Evolutionary conservation across 1,284 basidiomycete genomes (phyloP), one percentile per base, ranked within the genome.

Genomic region (Stygiomarasmius scandens): DNA sequence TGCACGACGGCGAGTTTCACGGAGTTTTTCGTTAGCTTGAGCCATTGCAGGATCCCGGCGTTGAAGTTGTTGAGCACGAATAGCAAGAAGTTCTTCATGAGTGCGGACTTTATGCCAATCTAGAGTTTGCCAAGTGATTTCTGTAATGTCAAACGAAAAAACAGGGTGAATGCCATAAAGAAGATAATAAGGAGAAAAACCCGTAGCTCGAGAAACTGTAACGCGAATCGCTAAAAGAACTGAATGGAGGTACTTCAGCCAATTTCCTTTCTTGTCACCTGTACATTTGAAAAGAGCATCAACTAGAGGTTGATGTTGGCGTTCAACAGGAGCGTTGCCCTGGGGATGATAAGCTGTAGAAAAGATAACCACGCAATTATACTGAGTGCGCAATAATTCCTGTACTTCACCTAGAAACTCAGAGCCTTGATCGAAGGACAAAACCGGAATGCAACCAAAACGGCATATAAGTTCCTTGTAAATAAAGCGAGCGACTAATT

Each of bases 281-380:
- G 66, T 67, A 4, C 61, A 50, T 29, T 67, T 67, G 45, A 67
- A 58, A 0, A 75, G 10, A 0, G 64, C 59, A 14, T 66, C 55
- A 0, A 62, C 58, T 0, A 74, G 45, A 0, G 66, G 64, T 25
- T 68, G 63, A 49, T 73, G 69, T 11, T 57, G 50, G 0, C 67
- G 60, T 56, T 77, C 74, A 0, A 66, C 63, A 0, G 65, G 57
- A 0, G 66, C 71, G 48, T 74, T 74, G 5, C 69, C 71, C 55
- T 74, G 55, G 0, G 69, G 70, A 54, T 74, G 67, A 52, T 73
- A 75, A 0, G 69, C 54, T 0, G 69, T 64, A 1, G 66, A 69
- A 3, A 69, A 44, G 9, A 74, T 66, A 2, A 67, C 59, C 0
- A 49, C 56, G 25, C 72, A 61, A 1, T 55, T 45, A 46, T 73